These are phyloP conservation scores for Sarocladiaceae sp. DNA, from an alignment of 2,329 filamentous ascomycete genomes.

Conservation along the genomic window DNA sequence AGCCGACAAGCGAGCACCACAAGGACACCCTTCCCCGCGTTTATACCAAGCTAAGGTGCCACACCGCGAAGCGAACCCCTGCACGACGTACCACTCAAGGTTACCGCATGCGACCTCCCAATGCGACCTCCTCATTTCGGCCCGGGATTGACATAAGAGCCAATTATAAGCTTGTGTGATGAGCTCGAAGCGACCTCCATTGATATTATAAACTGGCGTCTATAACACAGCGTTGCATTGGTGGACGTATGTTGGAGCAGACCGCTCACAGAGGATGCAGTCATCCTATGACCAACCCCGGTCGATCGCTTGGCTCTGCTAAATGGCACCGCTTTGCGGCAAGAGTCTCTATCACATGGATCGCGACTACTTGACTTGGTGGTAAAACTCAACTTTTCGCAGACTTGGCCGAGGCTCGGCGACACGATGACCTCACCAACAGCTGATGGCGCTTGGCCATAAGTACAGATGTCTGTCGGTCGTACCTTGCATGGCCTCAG, in stretches of 20 bases:
- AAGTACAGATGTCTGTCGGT: not conserved
- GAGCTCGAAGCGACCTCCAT: not conserved
- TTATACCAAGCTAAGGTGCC: constrained; percentile 1
- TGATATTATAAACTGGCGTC: not conserved
- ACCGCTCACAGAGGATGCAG: not conserved
- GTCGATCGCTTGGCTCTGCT: not conserved
- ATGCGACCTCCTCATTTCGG: constrained; percentile 2
- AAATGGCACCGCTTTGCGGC: not conserved
- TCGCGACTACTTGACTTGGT: not conserved
- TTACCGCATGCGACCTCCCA: not conserved
- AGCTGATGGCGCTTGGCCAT: not conserved
- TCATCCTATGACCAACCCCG: not conserved
- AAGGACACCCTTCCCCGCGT: not conserved
- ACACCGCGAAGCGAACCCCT: not conserved
- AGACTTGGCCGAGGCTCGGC: constrained; percentile 3
- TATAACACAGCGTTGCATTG: constrained; percentile 5
- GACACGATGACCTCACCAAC: not conserved
- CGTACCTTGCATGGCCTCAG: constrained; percentile 4
- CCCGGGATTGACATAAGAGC: not conserved
- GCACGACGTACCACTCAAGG: not conserved
- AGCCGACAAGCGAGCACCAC: not conserved
- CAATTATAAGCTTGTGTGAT: not conserved
- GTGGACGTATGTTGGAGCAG: not conserved
- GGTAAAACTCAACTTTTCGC: not conserved
- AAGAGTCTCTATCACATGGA: constrained; percentile 7